Base-by-base conservation (phyloP, 768 basidiomycete genomes). In the Boletus bicolor region DNA sequence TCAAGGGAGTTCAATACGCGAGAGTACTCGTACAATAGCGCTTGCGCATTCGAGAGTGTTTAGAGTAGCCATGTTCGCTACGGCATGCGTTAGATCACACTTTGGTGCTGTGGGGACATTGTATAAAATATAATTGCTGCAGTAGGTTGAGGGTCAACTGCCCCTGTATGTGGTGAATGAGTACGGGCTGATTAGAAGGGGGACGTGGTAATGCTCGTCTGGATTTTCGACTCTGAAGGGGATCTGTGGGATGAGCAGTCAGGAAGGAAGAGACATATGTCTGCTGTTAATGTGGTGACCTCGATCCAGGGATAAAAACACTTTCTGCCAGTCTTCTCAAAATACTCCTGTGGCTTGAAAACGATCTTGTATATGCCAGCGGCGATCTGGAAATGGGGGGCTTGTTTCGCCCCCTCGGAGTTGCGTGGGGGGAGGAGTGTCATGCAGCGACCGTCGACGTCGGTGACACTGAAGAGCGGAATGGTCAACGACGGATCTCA, bases 231-330 rank as follows among this genome's bases (percentile, higher is more conserved):
- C 81, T 24, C 77, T 75, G 71, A 97, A 97, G 1, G 84, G 80
- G 59, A 97, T 89, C 93, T 92, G 57, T 14, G 38, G 62, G 37
- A 48, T 41, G n/a, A 47, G 28, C 26, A 24, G 54, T 51, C 52
- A 64, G 57, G 46, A 8, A 42, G 44, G 30, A n/a, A n/a, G 47
- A 43, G 6, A 50, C 3, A 17, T 11, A 21, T 8, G 44, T 21
- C 9, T 8, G 15, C 26, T 9, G 14, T 32, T 7, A 62, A 30
- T 30, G 7, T 30, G 5, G 77, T 53, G 62, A 93, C 93, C 81
- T 97, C 93, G 7, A 96, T 87, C 80, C 85, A 86, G 4, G 94
- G 94, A 74, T 93, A 96, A 67, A 97, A 96, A 7, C 87, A 87
- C 54, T 81, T 76, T 44, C 83, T 78, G 17, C 76, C 79, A 0